Base-by-base conservation (phyloP, 371 early-diverging fungal genomes). In the Circinella minor region DNA sequence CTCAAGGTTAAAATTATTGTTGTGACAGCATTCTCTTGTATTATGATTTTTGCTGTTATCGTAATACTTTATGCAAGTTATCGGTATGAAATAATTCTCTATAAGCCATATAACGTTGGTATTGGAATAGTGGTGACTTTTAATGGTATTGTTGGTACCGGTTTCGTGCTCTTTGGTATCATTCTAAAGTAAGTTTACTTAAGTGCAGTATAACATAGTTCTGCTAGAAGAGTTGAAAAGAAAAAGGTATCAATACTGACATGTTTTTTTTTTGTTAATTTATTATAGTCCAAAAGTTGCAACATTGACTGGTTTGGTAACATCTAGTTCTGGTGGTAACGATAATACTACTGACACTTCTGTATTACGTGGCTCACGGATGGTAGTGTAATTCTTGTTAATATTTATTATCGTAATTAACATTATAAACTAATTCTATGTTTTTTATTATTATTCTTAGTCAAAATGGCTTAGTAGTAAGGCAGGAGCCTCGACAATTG, bases 151-250 rank as follows among this genome's bases (percentile, higher is more conserved):
- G 46, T 78, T 9, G 76, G 74, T 14, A 72, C 76, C 9, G 63
- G 72, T 18, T 49, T 77, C 60, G 51, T 80, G 7, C 72, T 69
- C 43, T n/a, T 75, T 34, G 71, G 74, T 1, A 54, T 80, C 13
- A 48, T 80, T 9, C 65, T 80, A 10, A 76, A 77, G 80, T 80
- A 72, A 38, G 77, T 3, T n/a, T n/a, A n/a, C 6, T 9, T 11
- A 43, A 27, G 43, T 43, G 6, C 11, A 3, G 3, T 1, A 11
- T 43, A 43, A 9, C 43, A 1, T 43, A 43, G 6, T 43, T 43
- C 11, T 43, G 6, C 11, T 43, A 9, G 27, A 27, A 27, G 27
- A 27, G 27, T 1, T 27, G 27, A 27, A 27, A 43, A 9, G 43
- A 43, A 11, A 43, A 43, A 43, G 43, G 3, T 43, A 43, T 43